Evolutionary conservation across 2,329 filamentous ascomycete genomes (phyloP).

Genomic region (Claviceps sp.): DNA sequence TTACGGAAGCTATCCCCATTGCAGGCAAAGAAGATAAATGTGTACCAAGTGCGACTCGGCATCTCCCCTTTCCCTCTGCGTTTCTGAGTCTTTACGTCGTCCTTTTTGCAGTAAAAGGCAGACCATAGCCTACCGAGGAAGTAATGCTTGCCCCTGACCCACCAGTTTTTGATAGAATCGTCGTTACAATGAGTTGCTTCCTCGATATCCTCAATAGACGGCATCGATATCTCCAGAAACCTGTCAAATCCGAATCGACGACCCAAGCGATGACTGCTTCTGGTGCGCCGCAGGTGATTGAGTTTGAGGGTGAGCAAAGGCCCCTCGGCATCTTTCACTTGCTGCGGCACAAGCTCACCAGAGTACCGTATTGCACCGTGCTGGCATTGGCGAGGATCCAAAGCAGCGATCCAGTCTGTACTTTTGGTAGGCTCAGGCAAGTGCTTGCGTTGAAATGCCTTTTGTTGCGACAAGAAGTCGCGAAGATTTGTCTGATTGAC

Average conservation of each 20-base stretch:
- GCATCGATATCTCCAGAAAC: slow-evolving; percentile 42
- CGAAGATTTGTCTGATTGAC: slow-evolving; percentile 31
- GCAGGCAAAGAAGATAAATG: slow-evolving; percentile 41
- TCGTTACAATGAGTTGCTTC: slow-evolving; percentile 18
- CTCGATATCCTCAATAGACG: slow-evolving; percentile 22
- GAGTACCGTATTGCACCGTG: slow-evolving; percentile 29
- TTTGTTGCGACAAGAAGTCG: slow-evolving; percentile 23
- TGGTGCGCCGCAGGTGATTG: slow-evolving; percentile 30
- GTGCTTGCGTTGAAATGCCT: slow-evolving; percentile 26
- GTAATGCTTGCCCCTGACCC: slow-evolving; percentile 20
- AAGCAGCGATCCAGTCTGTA: slow-evolving; percentile 32
- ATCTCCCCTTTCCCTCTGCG: background rate
- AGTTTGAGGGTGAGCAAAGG: slow-evolving; percentile 34
- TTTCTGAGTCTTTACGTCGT: slow-evolving; percentile 21
- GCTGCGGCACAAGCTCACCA: slow-evolving; percentile 26
- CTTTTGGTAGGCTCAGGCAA: slow-evolving; percentile 34
- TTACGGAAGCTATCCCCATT: slow-evolving; percentile 30
- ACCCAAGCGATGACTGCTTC: slow-evolving; percentile 35
- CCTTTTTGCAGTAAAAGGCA: slow-evolving; percentile 30
- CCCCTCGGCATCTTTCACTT: slow-evolving; percentile 14
- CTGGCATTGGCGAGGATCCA: slow-evolving; percentile 21
- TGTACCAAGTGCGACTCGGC: background rate
- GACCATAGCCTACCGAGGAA: slow-evolving; percentile 35
- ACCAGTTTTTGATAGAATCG: slow-evolving; percentile 18
- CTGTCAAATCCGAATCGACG: slow-evolving; percentile 45